A percentile compares a stretch with the other conserved stretches of the same genome.
These are phyloP conservation scores for Apocynum venetum DNA, from an alignment of 257 asterid genomes.

Conservation along the genomic window DNA sequence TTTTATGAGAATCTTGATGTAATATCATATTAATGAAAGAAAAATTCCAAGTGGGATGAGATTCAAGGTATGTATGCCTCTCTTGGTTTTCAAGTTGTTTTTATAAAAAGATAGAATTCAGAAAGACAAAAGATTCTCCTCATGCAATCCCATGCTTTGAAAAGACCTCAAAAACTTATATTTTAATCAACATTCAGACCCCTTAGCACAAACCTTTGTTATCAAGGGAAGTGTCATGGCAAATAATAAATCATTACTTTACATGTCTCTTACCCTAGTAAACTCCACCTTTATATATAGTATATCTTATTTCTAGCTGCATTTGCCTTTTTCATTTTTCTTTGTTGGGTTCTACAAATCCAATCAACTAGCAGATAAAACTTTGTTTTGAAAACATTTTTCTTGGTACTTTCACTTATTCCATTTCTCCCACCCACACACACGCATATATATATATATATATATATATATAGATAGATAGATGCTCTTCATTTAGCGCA, in stretches of 20 bases:
- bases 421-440: background rate
- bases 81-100: slow-evolving; percentile 8
- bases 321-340: background rate
- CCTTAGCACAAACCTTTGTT: slow-evolving; percentile 34
- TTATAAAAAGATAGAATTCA: background rate
- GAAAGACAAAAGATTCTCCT: slow-evolving; percentile 15
- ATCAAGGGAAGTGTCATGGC: slow-evolving; percentile 1
- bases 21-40: slow-evolving; percentile 8
- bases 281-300: background rate
- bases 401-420: background rate
- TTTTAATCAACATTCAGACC: slow-evolving; percentile 29
- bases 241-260: slow-evolving; percentile 6
- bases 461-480: no score
- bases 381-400: background rate
- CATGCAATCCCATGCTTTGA: slow-evolving; percentile 16
- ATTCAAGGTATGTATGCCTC: slow-evolving; percentile 19
- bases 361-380: background rate
- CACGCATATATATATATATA: no score
- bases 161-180: slow-evolving; percentile 20
- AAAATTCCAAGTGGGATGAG: slow-evolving; percentile 9
- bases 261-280: background rate
- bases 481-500: background rate
- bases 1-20: background rate
- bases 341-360: background rate
- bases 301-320: background rate